Base-by-base conservation (phyloP, 1,284 basidiomycete genomes). In the Psilocybe mexicana region DNA sequence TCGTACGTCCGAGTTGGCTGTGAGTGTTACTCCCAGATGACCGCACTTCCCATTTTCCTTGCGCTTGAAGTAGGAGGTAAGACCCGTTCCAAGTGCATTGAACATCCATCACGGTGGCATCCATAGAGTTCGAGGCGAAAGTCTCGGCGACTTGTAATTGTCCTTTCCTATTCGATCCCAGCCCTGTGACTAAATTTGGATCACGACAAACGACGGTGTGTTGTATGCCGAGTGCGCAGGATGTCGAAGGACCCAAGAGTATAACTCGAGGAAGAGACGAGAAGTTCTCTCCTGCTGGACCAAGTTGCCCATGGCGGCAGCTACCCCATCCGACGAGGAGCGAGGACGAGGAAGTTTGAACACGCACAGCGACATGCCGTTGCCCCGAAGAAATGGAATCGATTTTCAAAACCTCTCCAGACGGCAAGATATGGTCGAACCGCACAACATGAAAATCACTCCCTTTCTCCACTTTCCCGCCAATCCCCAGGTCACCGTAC, bases 11-110 rank as follows among this genome's bases (percentile, higher is more conserved):
- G 2, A 94, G 84, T 67, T 94, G 93, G 5, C 88, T 86, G 65
- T 87, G 84, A 0, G 81, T 75, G 66, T 87, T 82, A 57, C 80
- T 85, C 0, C 93, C 94, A 26, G 81, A 81, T 0, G 87, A 81
- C 23, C 78, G 66, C 4, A 87, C 58, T 12, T 50, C 52, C 59
- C 63, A 57, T 2, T 48, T 42, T 14, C 55, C 63, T 18, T 65
- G 67, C 2, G 65, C 64, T 12, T 60, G 49, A 2, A 67, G 63
- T 6, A 86, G 68, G 33, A 82, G 65, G 65, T 90, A 93, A 24
- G 87, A 90, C n/a, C 90, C 87, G 63, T 89, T 88, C 93, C 93
- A 96, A 0, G 90, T 92, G 59, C 90, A 90, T 25, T 54, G 63
- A 14, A 79, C 73, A 23, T 65, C 10, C 24, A 30, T 8, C 14